A percentile compares a stretch with the other conserved stretches of the same genome.
These are phyloP conservation scores for Fusarium drepaniforme DNA, from an alignment of 2,329 filamentous ascomycete species.

Conservation along the genomic window DNA sequence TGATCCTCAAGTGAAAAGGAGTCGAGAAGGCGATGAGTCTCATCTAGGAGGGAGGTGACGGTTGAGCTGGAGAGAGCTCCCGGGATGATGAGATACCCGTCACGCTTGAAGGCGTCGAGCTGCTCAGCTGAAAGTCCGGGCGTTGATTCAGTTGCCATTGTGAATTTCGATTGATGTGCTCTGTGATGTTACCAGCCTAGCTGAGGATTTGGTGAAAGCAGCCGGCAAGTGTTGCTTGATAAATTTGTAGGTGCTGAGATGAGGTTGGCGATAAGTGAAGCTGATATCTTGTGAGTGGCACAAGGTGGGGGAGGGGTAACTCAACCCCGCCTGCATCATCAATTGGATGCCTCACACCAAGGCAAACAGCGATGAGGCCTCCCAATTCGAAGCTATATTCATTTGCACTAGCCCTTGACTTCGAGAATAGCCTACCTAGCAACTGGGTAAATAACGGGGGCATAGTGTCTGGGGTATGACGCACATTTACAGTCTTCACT, in stretches of 20 bases:
- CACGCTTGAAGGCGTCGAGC: slow-evolving; percentile 77
- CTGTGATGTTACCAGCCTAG: neutral
- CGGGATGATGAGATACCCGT: slow-evolving; percentile 93
- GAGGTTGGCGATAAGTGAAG: slow-evolving; percentile 22
- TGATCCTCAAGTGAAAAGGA: slow-evolving; percentile 84
- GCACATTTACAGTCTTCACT: neutral
- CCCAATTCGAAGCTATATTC: neutral
- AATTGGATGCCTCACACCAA: slow-evolving; percentile 17
- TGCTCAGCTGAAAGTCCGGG: slow-evolving; percentile 78
- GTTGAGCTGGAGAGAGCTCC: slow-evolving; percentile 77
- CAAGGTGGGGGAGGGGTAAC: slow-evolving; percentile 29
- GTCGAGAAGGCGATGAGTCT: slow-evolving; percentile 80
- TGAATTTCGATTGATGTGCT: neutral
- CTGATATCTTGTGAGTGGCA: slow-evolving; percentile 20
- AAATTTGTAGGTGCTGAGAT: slow-evolving; percentile 9
- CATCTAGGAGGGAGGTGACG: slow-evolving; percentile 75
- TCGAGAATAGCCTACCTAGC: neutral
- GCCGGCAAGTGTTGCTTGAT: neutral
- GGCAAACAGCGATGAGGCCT: slow-evolving; percentile 3
- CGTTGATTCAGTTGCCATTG: slow-evolving; percentile 32
- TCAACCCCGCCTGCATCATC: slow-evolving; percentile 38
- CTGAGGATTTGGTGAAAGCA: neutral
- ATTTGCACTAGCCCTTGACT: neutral
- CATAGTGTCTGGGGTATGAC: neutral
- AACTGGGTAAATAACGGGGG: neutral